Base-by-base conservation (phyloP, 2,329 filamentous ascomycete genomes). In the Sporothrix dimorphospora region DNA sequence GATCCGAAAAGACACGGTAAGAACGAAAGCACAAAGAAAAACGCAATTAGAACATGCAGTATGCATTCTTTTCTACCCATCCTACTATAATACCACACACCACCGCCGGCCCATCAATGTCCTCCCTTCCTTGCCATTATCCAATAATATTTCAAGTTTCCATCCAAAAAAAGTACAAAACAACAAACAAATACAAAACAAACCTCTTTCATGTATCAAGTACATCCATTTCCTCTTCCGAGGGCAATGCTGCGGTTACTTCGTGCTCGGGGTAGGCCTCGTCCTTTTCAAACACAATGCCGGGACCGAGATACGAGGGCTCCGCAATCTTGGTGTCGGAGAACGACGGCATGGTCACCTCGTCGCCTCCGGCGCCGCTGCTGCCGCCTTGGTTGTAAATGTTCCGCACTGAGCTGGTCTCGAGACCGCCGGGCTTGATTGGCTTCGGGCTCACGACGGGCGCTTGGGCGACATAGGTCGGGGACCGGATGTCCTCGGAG, bases 291-390 rank as follows among this genome's bases (percentile, higher is more conserved):
- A 85, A 87, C n/a, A 81, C 77, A 14, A 81, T 78, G 2, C 85
- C 84, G 1, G 86, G 85, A 7, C 86, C 86, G 69, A 80, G 78
- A 75, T 86, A 88, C 74, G 83, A 84, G 21, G 86, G 85, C 63
- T 83, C 78, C 27, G 80, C 78, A 34, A 85, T 82, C 6, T 77
- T 76, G 9, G 67, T 59, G 19, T 71, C 21, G 8, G 34, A 27
- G 45, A 42, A 45, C 14, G 8, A 12, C 57, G 19, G 69, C 30
- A 30, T 55, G 3, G 30, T 59, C 72, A 24, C 21, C 21, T 61
- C 49, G 59, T 47, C n/a, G 72, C 72, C 49, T 4, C 49, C 49
- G n/a, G 19, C 12, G 7, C 24, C n/a, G 72, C 21, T 34, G 76
- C 34, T 76, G 69, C 70, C 74, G 9, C 73, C 72, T 71, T 78